Base-by-base conservation (phyloP, 2,329 filamentous ascomycete genomes). In the Pyrenochaeta sp. region DNA sequence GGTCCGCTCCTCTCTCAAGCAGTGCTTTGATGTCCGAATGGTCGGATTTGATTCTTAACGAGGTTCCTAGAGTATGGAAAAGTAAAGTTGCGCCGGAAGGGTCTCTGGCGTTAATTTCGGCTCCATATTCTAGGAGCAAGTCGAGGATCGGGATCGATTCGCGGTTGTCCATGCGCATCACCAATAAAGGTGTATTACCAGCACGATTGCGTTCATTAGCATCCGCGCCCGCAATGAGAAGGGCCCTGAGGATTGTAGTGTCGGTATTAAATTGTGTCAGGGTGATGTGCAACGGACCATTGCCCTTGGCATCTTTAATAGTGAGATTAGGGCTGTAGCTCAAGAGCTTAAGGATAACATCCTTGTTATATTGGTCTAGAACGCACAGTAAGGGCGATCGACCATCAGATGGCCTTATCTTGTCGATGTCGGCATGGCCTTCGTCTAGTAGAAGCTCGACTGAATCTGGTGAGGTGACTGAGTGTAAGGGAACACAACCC, bases 161-260 rank as follows among this genome's bases (percentile, higher is more conserved):
- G 32, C 32, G 32, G 12, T 36, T 10, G 32, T 36, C 32, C 32
- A 36, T 10, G 12, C 12, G 7, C 32, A 36, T 36, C 8, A 36
- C 12, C 32, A 36, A 36, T 13, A 59, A 56, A 46, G 43, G 56
- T 27, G 59, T 64, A 28, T 44, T 40, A 13, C 53, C 57, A 46
- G 7, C 50, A 13, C 5, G 51, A 50, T 48, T 62, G 69, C 7
- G 59, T 28, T 50, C 61, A 48, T 73, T 56, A n/a, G 71, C 45
- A 46, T 76, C 61, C 2, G 66, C 69, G 5, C 69, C 72, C 2
- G 32, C 32, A 36, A 15, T 15, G 12, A 36, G 32, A 36, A 52
- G 49, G n/a, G 39, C 39, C 25, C 22, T 30, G 39, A 52, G 30
- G 24, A 36, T 44, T 10, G 49, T 10, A 24, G n/a, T 22, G 25